phyloP scores from a whole-genome alignment of 1,284 basidiomycete genomes.

The Cryptococcus floricola region DNA sequence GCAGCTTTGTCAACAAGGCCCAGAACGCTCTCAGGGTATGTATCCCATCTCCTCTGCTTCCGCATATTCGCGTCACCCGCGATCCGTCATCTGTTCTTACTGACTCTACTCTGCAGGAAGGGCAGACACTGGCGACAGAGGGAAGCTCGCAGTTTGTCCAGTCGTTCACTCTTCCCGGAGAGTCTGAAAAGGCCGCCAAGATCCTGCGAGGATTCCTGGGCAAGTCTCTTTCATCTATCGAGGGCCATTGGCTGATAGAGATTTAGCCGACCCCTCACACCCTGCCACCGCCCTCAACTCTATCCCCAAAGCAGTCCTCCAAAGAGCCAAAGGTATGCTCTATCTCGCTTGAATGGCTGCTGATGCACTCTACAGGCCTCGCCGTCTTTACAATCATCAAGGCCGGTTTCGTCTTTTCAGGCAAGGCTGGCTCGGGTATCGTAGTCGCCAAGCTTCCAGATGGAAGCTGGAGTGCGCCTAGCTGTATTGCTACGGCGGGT shows the following conservation, averaged over 20 bases:
- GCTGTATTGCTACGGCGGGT: constrained; percentile 95
- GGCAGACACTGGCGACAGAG: constrained; percentile 25
- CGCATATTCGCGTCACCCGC: not conserved
- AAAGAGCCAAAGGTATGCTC: constrained; percentile 72
- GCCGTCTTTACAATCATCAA: constrained; percentile 90
- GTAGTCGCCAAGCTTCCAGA: constrained; percentile 92
- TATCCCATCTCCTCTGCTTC: not conserved
- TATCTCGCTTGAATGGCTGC: not conserved
- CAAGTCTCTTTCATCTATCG: constrained; percentile 47
- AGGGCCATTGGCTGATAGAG: not conserved
- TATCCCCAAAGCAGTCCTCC: constrained; percentile 89
- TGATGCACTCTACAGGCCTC: constrained; percentile 59
- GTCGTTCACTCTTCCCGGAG: constrained; percentile 77
- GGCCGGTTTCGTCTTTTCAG: constrained; percentile 93
- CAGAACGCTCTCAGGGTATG: constrained; percentile 17
- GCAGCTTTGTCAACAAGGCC: constrained; percentile 13
- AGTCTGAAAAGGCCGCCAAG: constrained; percentile 85
- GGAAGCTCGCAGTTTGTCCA: constrained; percentile 62
- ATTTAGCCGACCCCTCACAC: constrained; percentile 75
- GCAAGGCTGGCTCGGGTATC: constrained; percentile 89
- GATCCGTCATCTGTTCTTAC: not conserved
- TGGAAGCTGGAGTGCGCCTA: constrained; percentile 95
- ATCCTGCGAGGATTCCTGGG: constrained; percentile 86
- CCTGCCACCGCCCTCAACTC: constrained; percentile 90
- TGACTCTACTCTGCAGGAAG: constrained; percentile 25